Base-by-base conservation (phyloP, 345 rosid species). In the Boechera retrofracta region DNA sequence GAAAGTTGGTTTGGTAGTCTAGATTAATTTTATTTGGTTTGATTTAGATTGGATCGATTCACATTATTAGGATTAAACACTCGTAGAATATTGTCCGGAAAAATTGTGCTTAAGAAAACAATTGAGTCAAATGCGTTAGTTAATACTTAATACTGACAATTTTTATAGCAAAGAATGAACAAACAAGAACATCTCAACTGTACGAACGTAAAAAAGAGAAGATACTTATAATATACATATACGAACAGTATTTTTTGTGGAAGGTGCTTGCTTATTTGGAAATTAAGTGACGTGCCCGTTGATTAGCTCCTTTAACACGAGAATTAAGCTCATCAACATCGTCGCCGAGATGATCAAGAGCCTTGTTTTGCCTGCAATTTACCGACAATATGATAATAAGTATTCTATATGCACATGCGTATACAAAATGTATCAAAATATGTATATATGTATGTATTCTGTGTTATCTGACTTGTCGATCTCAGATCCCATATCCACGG, bases 401-500 rank as follows among this genome's bases (percentile, higher is more conserved):
- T 59, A 80, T 45, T 49, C 13, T 31, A 65, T 5, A 11, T 2
- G 10, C 2, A 6, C 7, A 51, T 0, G 29, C 15, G 42, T 21
- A 44, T 44, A 44, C 10, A 21, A 21, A 24, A 18, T 41, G 28
- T 11, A 58, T 10, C 39, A 73, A 66, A 4, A 32, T 58, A 28
- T 10, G 33, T 65, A 26, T 21, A 61, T 52, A 36, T 4, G 5
- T 60, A 67, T 28, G 36, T 10, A 60, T n/a, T 4, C 5, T 1
- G 15, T 44, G 74, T 68, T 11, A 44, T 69, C 77, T 52, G 41
- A 92, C 99, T 86, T 89, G 63, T 91, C 86, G 61, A 95, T 83
- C 78, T 95, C 99, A 24, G 83, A 45, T 79, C 98, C 97, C 99
- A 95, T 95, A 74, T 91, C 98, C 33, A 84, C 73, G 29, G 99